Conservation (phyloP, 495 filamentous ascomycete genomes). For the Staphylotrichum tortipilum region DNA sequence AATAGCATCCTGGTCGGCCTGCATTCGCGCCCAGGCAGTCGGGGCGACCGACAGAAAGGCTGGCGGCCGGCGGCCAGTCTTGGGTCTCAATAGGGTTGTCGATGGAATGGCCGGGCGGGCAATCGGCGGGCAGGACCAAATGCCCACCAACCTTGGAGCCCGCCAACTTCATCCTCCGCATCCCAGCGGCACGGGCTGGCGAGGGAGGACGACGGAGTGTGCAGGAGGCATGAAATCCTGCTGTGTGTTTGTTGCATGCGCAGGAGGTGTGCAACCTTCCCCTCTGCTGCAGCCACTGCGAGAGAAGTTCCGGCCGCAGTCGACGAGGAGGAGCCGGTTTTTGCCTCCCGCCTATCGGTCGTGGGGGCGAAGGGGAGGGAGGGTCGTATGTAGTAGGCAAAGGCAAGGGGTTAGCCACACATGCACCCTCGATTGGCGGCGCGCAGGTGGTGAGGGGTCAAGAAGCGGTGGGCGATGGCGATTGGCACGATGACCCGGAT, state of each 20-base stretch:
- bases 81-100: neutral
- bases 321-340: neutral
- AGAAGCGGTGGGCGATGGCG: neutral
- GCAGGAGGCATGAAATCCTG: no score
- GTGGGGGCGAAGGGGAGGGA: no score
- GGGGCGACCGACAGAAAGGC: neutral
- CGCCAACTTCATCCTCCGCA: no score
- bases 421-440: slow-evolving; percentile 3
- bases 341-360: neutral
- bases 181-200: no score
- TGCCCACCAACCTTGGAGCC: neutral
- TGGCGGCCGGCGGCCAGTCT: neutral
- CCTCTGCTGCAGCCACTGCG: slow-evolving; percentile 1
- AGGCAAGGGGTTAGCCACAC: no score
- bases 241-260: no score
- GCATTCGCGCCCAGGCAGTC: neutral
- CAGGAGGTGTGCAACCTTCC: neutral
- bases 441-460: neutral
- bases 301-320: neutral
- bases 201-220: no score
- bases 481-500: slow-evolving; percentile 2
- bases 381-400: no score
- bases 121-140: neutral
- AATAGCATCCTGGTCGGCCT: slow-evolving; percentile 1
- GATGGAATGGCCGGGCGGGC: neutral